Conservation (phyloP, 257 asterid genomes). For the Mitragyna speciosa region DNA sequence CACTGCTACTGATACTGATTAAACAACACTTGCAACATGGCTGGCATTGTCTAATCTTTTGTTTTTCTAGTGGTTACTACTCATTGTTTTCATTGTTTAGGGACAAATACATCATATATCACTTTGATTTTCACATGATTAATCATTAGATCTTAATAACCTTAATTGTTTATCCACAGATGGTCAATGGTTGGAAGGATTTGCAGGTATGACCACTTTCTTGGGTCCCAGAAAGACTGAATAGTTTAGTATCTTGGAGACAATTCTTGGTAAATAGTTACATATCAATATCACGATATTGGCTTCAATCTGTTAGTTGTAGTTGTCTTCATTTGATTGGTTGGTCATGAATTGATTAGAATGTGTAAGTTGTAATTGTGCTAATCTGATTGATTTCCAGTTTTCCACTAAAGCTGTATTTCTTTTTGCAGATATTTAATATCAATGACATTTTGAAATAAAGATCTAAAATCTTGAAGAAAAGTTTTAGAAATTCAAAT, state of each 20-base stretch:
- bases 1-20: no score
- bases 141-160: not conserved
- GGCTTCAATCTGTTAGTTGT: not conserved
- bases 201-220: not conserved
- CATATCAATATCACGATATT: not conserved
- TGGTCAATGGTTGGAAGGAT: not conserved
- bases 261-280: not conserved
- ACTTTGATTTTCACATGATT: conserved; percentile 3
- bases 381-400: not conserved
- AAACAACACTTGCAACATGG: not conserved
- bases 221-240: not conserved
- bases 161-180: not conserved
- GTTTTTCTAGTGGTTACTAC: not conserved
- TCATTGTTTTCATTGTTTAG: not conserved
- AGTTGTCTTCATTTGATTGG: no score
- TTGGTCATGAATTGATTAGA: not conserved
- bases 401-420: not conserved
- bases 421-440: not conserved
- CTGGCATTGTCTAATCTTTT: not conserved
- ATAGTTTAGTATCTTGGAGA: not conserved
- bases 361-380: not conserved
- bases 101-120: not conserved
- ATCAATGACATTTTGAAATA: not conserved
- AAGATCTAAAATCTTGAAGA: no score
- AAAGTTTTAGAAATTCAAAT: no score